Evolutionary conservation across 1,284 basidiomycete species (phyloP).

Genomic region (Ustilago cynodontis): DNA sequence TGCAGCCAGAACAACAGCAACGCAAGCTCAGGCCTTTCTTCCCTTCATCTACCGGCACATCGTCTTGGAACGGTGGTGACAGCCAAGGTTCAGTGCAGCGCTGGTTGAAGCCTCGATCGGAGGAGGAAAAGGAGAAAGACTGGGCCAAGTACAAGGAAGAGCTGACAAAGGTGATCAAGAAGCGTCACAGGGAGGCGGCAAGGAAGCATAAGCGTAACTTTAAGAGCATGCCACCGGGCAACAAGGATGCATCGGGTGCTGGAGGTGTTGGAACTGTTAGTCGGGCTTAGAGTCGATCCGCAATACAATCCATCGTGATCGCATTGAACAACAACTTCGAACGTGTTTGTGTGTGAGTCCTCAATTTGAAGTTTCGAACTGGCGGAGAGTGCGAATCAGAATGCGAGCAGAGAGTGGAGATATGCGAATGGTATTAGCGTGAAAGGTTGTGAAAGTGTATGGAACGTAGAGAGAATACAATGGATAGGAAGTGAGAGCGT

Average conservation of each 20-base stretch:
- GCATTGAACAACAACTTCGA: neutral
- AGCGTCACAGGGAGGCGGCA: constrained; percentile 62
- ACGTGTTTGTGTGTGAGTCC: neutral
- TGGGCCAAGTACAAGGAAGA: constrained; percentile 49
- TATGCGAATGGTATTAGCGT: constrained; percentile 7
- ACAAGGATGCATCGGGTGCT: constrained; percentile 1
- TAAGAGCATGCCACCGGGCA: constrained; percentile 15
- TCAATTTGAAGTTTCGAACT: neutral
- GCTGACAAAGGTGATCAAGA: constrained; percentile 58
- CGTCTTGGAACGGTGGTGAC: constrained; percentile 24
- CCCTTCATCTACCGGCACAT: constrained; percentile 13
- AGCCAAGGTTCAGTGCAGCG: constrained; percentile 26
- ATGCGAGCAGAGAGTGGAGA: neutral
- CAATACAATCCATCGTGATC: neutral
- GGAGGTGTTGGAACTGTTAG: neutral
- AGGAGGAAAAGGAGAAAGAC: constrained; percentile 38
- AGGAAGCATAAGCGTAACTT: constrained; percentile 52
- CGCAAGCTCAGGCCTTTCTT: constrained; percentile 16
- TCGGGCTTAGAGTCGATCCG: constrained; percentile 11
- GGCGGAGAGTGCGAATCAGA: neutral
- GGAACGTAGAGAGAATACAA: neutral
- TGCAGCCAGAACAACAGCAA: constrained; percentile 7
- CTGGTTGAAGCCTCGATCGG: constrained; percentile 40
- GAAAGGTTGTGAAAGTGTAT: constrained; percentile 3
- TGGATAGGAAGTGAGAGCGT: neutral